Percentiles rank a stretch among this genome's conserved stretches.
These are phyloP conservation scores for Penicillium nucicola DNA, from an alignment of 495 filamentous ascomycete genomes.

Conservation along the genomic window DNA sequence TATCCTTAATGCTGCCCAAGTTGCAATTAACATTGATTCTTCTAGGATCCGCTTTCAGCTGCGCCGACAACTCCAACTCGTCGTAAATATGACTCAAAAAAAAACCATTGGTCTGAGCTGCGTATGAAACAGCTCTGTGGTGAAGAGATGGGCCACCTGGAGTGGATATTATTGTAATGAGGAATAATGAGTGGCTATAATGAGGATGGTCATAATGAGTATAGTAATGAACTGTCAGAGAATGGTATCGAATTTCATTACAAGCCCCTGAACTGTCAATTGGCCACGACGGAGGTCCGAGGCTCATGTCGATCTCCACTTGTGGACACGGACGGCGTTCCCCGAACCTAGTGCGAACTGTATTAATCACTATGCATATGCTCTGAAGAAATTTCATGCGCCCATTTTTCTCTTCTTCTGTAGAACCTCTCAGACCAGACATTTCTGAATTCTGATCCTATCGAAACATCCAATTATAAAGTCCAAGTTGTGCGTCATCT, in stretches of 20 bases:
- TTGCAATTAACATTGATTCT: neutral
- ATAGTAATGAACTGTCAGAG: neutral
- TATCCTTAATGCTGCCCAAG: neutral
- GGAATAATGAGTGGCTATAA: neutral
- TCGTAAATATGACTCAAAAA: neutral
- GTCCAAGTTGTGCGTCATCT: neutral
- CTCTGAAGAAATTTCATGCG: neutral
- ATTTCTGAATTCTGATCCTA: too few relatives aligned
- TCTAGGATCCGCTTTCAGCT: constrained; percentile 10
- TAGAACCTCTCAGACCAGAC: too few relatives aligned
- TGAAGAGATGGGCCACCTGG: neutral
- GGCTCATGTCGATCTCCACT: neutral
- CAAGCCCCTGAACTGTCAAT: neutral
- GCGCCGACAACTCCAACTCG: constrained; percentile 12
- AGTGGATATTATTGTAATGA: neutral
- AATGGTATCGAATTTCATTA: neutral
- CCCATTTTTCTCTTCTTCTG: neutral
- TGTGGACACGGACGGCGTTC: neutral
- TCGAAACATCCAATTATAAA: too few relatives aligned
- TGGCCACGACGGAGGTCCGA: neutral
- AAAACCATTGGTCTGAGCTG: neutral
- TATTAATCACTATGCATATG: neutral
- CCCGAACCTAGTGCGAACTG: neutral
- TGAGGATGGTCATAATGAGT: neutral
- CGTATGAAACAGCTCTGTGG: too few relatives aligned